Base-by-base conservation (phyloP, 2,329 filamentous ascomycete genomes). In the Calycina herbarum region DNA sequence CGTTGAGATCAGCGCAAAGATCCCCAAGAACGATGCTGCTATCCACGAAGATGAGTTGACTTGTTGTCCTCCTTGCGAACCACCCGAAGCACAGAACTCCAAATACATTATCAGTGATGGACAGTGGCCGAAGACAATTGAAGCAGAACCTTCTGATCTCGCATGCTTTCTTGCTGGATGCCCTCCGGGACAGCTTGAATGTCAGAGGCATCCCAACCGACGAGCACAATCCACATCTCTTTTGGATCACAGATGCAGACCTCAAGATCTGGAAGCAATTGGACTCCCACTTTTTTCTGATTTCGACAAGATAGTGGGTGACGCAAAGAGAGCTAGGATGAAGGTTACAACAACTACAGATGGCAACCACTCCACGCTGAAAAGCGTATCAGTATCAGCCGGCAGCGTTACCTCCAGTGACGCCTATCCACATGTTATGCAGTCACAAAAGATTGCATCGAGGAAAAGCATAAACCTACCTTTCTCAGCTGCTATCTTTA, bases 91-190 rank as follows among this genome's bases (percentile, higher is more conserved):
- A n/a, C 59, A 67, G 45, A 54, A 64, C 11, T 71, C 68, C 1
- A 70, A 69, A 61, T 69, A 69, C 33, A 68, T 68, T 27, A 57
- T 66, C 31, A 67, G 58, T n/a, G 51, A 66, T 35, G 59, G 24
- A 11, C 27, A 60, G 24, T 61, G 62, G 24, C 66, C 66, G 20
- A 56, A 62, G 29, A 64, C 59, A 1, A 24, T 71, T 29, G 58
- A 66, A 51, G 62, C 66, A 33, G 66, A 70, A 38, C 66, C 69
- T 17, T 65, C 64, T 54, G 71, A 72, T 62, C 62, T 73, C 24
- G 70, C 68, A 57, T 73, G 71, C 57, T 73, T 71, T 40, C 63
- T 73, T 31, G 66, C 66, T 11, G 70, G 68, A 20, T 73, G 69
- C 59, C 61, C 67, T 17, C 68, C 70, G 20, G 66, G 65, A 17